Evolutionary conservation across 1,139 yeast species (phyloP), one percentile per base, ranked within the genome.

Genomic region (Lizanozyma gosingica): DNA sequence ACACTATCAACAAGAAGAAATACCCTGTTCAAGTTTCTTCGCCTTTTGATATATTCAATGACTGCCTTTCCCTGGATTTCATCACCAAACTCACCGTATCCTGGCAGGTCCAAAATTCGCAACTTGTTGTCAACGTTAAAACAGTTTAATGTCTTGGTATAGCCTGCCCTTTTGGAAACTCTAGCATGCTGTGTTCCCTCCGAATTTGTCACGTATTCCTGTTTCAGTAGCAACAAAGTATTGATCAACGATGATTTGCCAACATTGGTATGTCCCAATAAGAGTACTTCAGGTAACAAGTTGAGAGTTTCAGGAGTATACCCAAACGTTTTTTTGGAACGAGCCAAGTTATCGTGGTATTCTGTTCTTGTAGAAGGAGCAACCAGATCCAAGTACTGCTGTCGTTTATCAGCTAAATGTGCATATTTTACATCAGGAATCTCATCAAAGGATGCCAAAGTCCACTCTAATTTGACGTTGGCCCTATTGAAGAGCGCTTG

Each of bases 171-270:
- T 41, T 63, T 69, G 3, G 83, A 80, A 3, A 76, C 77, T 48
- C 57, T 73, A 3, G 85, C 86, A 47, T 68, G 63, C 40, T 62
- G 54, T 37, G 55, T 45, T 47, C 62, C 4, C 51, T 48, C 2
- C 54, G 47, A 4, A 59, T 51, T 39, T 55, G 54, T 45, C 1
- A 63, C 62, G 33, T 54, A 55, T 43, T 58, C 64, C 27, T 52
- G 45, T 18, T 58, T 55, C 37, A 60, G 56, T 4, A 53, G 56
- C 53, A 50, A 73, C 53, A 80, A 47, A 15, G 73, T 74, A 50
- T 85, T 83, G 35, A 87, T 63, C 34, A 87, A 58, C 0, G 94
- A 78, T 0, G 94, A 84, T 54, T 87, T 87, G 0, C 97, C 97
- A 1, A 79, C 87, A 51, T 87, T 87, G 39, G 94, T 82, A 47